Evolutionary conservation across 371 early-diverging fungal genomes (phyloP).

Genomic region (Mortierella polycephala): DNA sequence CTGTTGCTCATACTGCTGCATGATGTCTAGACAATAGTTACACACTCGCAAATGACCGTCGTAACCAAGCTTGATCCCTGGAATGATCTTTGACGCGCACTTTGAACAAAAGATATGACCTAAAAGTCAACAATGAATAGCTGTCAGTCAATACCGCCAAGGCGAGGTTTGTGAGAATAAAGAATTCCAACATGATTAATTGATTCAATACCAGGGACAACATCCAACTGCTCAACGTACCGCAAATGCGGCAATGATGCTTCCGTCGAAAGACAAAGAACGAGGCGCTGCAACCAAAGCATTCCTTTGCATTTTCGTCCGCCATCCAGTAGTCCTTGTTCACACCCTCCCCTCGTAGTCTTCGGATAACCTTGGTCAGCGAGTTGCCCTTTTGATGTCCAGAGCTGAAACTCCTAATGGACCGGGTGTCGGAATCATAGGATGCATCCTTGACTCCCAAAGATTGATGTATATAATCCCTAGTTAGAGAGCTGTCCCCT

Average conservation of each 20-base stretch:
- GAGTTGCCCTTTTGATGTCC: conserved; percentile 67
- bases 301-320: conserved; percentile 81
- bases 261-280: conserved; percentile 77
- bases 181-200: neutral
- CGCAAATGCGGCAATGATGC: conserved; percentile 90
- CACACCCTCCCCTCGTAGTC: conserved; percentile 67
- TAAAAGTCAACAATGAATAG: conserved; percentile 18
- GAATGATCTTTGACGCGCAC: conserved; percentile 81
- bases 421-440: conserved; percentile 65
- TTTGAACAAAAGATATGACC: conserved; percentile 85
- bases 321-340: conserved; percentile 85
- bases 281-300: conserved; percentile 77
- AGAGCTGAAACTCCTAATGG: conserved; percentile 63
- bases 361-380: conserved; percentile 63
- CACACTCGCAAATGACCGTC: conserved; percentile 83
- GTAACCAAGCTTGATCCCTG: conserved; percentile 77
- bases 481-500: conserved; percentile 34
- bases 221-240: conserved; percentile 47
- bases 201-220: neutral
- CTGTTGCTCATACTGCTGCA: conserved; percentile 63
- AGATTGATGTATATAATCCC: conserved; percentile 43
- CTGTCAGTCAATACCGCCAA: neutral
- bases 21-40: conserved; percentile 73
- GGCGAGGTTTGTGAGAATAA: neutral
- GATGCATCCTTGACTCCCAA: conserved; percentile 56